Conservation (phyloP, 2,329 filamentous ascomycete genomes). For the Tolypocladium nubicola region DNA sequence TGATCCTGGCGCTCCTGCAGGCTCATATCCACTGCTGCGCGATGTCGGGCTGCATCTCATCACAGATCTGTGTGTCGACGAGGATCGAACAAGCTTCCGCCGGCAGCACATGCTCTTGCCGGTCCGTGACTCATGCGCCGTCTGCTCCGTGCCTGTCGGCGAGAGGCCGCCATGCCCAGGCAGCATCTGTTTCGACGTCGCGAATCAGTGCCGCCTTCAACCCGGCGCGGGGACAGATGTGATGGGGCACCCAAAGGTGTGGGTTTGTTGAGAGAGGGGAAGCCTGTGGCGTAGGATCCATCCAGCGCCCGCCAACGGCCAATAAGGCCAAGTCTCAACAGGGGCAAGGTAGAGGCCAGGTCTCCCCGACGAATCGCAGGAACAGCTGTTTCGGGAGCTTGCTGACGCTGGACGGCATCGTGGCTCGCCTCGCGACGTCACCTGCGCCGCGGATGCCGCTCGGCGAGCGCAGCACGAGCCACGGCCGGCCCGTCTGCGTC, state of each 20-base stretch:
- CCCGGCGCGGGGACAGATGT: neutral
- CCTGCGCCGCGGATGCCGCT: neutral
- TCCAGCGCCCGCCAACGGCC: neutral
- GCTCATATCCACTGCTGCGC: neutral
- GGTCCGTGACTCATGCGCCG: neutral
- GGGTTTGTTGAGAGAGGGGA: neutral
- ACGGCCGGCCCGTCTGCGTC: too few relatives aligned
- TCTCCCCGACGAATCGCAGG: neutral
- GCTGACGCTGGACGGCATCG: neutral
- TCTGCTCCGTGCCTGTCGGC: neutral
- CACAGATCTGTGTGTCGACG: neutral
- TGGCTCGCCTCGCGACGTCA: neutral
- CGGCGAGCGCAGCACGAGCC: neutral
- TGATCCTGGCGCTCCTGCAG: neutral
- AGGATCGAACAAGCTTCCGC: neutral
- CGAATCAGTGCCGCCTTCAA: neutral
- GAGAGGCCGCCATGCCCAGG: neutral
- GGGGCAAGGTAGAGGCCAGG: neutral
- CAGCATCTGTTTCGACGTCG: neutral
- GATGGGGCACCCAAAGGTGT: neutral
- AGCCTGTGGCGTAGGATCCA: neutral
- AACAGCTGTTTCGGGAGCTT: neutral
- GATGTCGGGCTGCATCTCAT: neutral
- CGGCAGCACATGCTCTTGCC: neutral
- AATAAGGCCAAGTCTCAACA: neutral